Evolutionary conservation across 148 eudicot species (phyloP).

Genomic region (Persicaria maculosa): DNA sequence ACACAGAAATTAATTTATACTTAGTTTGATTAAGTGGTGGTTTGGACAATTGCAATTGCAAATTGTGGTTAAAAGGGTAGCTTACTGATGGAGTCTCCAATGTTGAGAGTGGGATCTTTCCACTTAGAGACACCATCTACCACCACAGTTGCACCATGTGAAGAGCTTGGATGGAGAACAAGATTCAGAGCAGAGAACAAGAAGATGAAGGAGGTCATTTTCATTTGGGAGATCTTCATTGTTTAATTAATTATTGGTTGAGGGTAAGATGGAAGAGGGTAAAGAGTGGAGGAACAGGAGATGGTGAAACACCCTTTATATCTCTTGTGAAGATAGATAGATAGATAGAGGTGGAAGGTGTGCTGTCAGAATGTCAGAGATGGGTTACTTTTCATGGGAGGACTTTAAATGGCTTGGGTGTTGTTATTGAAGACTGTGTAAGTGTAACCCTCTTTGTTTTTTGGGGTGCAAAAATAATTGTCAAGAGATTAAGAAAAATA

Average conservation of each 20-base stretch:
- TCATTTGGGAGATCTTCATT: not conserved
- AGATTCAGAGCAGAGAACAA: slow-evolving; percentile 12
- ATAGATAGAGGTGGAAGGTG: not conserved
- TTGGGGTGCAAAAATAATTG: too few relatives aligned
- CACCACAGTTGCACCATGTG: slow-evolving; percentile 34
- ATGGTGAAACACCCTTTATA: not conserved
- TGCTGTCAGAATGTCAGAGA: slow-evolving; percentile 32
- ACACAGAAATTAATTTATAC: not conserved
- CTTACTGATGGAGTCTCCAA: slow-evolving; percentile 81
- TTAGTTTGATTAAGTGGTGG: not conserved
- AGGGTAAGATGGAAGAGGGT: not conserved
- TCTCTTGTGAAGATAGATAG: slow-evolving; percentile 28
- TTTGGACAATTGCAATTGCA: not conserved
- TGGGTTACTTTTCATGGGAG: slow-evolving; percentile 38
- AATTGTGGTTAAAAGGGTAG: not conserved
- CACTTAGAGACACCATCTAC: slow-evolving; percentile 72
- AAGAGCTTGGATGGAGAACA: slow-evolving; percentile 15
- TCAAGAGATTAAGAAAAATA: too few relatives aligned
- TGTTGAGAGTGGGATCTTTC: slow-evolving; percentile 47
- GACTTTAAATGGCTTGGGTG: slow-evolving; percentile 25
- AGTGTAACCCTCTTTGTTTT: slow-evolving; percentile 11
- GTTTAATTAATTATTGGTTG: not conserved
- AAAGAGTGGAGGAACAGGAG: not conserved
- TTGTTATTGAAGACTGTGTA: slow-evolving; percentile 16
- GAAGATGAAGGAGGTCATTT: slow-evolving; percentile 9